Evolutionary conservation across 2,329 filamentous ascomycete species (phyloP), one percentile per base, ranked within the genome.

Genomic region (Trichoderma polysporum): DNA sequence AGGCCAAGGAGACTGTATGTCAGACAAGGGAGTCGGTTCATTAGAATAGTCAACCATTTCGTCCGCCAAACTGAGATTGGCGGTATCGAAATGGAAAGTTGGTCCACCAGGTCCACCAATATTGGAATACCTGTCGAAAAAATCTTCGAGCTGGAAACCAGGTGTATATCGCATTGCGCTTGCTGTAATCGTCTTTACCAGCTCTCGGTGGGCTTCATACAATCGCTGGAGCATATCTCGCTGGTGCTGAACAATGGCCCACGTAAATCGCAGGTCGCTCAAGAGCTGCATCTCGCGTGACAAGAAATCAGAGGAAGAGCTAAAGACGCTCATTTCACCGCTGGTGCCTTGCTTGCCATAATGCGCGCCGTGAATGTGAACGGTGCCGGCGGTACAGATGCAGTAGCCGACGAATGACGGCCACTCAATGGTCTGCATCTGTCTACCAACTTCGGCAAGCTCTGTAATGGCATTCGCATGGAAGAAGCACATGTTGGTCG

Each of bases 381-480:
- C 92, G 0, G 93, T 96, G 4, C 91, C 93, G 2, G 93, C 93
- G 2, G 92, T 94, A 77, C 89, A 92, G 56, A 97, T 88, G 74
- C 92, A 95, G 76, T 94, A 96, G 7, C 92, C 91, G 2, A 95
- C 90, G 74, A 96, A 94, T 0, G 90, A 89, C 0, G 93, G 91
- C 92, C 92, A 96, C 76, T 95, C 92, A 25, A 94, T 88, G 2
- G 90, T 86, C 1, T 87, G 86, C 1, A 89, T 88, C 70, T 90
- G 90, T 69, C 90, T 90, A 1, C 91, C 91, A 17, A 94, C 85
- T 74, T 94, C 91, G 4, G 93, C 89, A 2, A 97, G 80, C 73
- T 96, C 92, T 1, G 91, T 89, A 60, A 96, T 94, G 5, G 92
- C 92, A 73, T 96, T 97, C 6, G 93, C 92, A 71, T 97, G 93